Conservation (phyloP, 164 flowering plant species). For the Tetrastigma voinierianum region DNA sequence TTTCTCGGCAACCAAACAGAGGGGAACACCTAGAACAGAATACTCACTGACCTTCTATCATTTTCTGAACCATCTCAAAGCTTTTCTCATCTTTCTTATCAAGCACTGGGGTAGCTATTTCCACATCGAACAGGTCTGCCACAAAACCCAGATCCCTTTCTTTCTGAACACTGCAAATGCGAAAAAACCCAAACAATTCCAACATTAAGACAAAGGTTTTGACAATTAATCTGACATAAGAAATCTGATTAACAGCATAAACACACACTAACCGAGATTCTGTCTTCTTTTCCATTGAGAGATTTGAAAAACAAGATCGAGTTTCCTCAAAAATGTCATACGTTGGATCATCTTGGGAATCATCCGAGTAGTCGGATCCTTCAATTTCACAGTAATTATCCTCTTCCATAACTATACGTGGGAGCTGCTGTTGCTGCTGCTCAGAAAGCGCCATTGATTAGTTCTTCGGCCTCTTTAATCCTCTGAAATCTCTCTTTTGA, state of each 20-base stretch:
- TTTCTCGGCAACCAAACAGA: neutral
- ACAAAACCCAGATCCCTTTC: slow-evolving; percentile 14
- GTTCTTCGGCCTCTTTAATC: too few relatives aligned
- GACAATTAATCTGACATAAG: neutral
- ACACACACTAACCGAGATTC: slow-evolving; percentile 26
- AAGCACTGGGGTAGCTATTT: slow-evolving; percentile 28
- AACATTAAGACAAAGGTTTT: neutral
- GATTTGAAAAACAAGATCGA: slow-evolving; percentile 36
- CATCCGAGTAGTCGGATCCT: slow-evolving; percentile 30
- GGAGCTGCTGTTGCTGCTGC: neutral
- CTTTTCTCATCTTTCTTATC: slow-evolving; percentile 41
- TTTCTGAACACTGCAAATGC: slow-evolving; percentile 14
- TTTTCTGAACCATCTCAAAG: slow-evolving; percentile 37
- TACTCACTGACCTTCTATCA: slow-evolving; percentile 41
- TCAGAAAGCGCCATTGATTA: slow-evolving; percentile 11
- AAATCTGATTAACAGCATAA: neutral
- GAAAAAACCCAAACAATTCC: slow-evolving; percentile 3
- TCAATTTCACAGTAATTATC: slow-evolving; percentile 11
- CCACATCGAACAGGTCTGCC: slow-evolving; percentile 23
- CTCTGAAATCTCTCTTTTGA: too few relatives aligned
- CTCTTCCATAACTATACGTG: neutral
- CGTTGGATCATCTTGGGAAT: slow-evolving; percentile 52
- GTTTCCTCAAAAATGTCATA: slow-evolving; percentile 44
- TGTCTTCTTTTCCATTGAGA: slow-evolving; percentile 40
- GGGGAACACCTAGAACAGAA: neutral